phyloP scores from a whole-genome alignment of 2,329 filamentous ascomycete genomes.

The Daldinia eschscholtzii region DNA sequence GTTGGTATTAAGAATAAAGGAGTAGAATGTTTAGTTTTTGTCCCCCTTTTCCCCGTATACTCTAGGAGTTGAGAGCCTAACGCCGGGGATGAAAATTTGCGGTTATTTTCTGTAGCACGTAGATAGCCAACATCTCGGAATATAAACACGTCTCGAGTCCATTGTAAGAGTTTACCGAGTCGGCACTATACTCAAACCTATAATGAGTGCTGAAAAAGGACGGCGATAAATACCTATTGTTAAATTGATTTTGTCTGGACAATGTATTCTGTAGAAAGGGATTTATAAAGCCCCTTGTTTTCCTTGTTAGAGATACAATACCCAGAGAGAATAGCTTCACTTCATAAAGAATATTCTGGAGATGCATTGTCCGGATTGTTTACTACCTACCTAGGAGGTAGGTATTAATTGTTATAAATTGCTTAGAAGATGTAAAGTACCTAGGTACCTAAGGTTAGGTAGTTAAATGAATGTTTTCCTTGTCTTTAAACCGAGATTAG shows the following conservation, averaged over 20 bases:
- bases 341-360: not conserved
- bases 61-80: not conserved
- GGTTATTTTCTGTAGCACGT: not conserved
- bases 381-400: too few relatives aligned
- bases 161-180: not conserved
- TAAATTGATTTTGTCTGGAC: not conserved
- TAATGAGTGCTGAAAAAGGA: not conserved
- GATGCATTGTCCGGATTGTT: not conserved
- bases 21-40: not conserved
- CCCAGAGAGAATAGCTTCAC: not conserved
- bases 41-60: not conserved
- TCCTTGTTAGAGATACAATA: not conserved
- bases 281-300: not conserved
- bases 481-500: not conserved
- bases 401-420: too few relatives aligned
- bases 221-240: not conserved
- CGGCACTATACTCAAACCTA: not conserved
- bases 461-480: too few relatives aligned
- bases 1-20: not conserved
- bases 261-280: not conserved
- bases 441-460: too few relatives aligned
- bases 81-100: not conserved
- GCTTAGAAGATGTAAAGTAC: too few relatives aligned
- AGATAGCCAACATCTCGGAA: not conserved
- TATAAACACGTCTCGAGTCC: not conserved